Evolutionary conservation across 768 basidiomycete species (phyloP), one percentile per base, ranked within the genome.

Genomic region (Leucosporidium yakuticum): DNA sequence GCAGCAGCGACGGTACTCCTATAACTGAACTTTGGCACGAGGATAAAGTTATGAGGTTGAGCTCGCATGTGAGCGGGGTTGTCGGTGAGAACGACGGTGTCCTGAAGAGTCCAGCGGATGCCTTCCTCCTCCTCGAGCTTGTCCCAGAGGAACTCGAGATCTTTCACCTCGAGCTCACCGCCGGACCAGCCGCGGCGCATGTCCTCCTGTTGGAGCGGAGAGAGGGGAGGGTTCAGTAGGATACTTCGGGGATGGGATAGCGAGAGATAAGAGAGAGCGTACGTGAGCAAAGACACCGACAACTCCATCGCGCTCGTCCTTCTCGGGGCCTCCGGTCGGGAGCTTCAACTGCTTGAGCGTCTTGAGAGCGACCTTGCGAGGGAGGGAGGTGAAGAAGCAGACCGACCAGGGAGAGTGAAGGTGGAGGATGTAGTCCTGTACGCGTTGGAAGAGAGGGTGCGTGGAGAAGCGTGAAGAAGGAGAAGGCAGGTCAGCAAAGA

Each of bases 241-340:
- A n/a, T n/a, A n/a, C n/a, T n/a, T n/a, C n/a, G n/a, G n/a, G n/a
- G n/a, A n/a, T n/a, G n/a, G n/a, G n/a, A n/a, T n/a, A n/a, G 34
- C 5, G 12, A 36, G 34, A 5, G 34, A 12, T 36, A 36, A 12
- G 12, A 6, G 34, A 36, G 12, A 44, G 14, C 39, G 39, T 44
- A 44, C 69, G 48, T 23, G 56, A 9, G 69, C 61, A 20, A 65
- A 69, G 2, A 70, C 34, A 4, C 69, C 69, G n/a, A 70, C 58
- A 17, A 66, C 65, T 12, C 62, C 62, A 39, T 70, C 69, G 17
- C 69, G 69, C 53, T 70, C 69, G 69, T 70, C 69, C 34, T 57
- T 48, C 48, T 70, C 69, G 15, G 69, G 69, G 2, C 69, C 69
- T 15, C 69, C 69, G 15, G 69, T 70, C n/a, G 69, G 69, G 2